A percentile compares a stretch with the other conserved stretches of the same genome.
Evolutionary conservation across 2,329 filamentous ascomycete genomes (phyloP).

Genomic region (Sclerotinia minor): DNA sequence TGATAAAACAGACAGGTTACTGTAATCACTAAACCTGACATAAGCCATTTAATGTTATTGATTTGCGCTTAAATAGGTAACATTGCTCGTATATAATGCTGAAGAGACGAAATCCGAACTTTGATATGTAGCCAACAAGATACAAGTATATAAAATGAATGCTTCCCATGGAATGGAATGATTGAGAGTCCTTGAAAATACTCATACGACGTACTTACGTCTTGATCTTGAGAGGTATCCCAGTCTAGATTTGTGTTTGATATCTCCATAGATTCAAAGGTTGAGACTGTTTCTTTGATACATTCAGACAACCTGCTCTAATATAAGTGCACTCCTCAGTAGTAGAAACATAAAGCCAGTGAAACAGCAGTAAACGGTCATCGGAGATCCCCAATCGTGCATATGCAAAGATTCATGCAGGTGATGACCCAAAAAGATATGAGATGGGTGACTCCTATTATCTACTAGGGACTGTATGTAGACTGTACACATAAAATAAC

Average conservation of each 20-base stretch:
- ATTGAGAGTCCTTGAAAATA: too few relatives aligned
- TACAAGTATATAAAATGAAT: too few relatives aligned
- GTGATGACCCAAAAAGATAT: neutral
- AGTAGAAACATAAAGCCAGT: too few relatives aligned
- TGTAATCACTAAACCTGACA: too few relatives aligned
- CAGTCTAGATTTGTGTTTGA: neutral
- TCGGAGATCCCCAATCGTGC: neutral
- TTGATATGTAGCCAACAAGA: neutral
- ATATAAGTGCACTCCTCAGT: too few relatives aligned
- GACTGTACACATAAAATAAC: neutral
- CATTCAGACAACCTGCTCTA: too few relatives aligned
- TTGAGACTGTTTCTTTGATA: too few relatives aligned
- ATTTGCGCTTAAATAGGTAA: neutral
- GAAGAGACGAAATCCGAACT: neutral
- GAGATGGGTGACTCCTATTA: neutral
- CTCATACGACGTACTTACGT: neutral
- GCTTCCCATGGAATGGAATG: too few relatives aligned
- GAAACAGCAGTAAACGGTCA: neutral
- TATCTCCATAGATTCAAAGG: too few relatives aligned
- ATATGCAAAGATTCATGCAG: too few relatives aligned
- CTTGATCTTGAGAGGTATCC: neutral
- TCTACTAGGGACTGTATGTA: neutral
- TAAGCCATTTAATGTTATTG: neutral
- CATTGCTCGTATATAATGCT: neutral
- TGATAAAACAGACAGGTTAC: too few relatives aligned